Percentiles rank a stretch among this genome's conserved stretches.
These are phyloP conservation scores for Nothophoma quercina DNA, from an alignment of 2,329 filamentous ascomycete species.

Conservation along the genomic window DNA sequence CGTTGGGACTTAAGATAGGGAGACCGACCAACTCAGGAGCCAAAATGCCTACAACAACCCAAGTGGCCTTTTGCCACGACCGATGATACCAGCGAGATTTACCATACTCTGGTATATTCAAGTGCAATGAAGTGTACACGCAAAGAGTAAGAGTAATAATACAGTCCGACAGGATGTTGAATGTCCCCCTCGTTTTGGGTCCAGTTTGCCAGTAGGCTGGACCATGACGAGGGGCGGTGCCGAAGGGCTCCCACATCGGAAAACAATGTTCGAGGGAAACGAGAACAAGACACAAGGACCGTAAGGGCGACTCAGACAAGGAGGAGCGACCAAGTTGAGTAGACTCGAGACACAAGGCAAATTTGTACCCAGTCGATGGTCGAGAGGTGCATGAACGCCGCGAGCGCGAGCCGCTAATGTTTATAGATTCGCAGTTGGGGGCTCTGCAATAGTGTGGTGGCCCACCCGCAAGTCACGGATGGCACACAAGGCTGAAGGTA, in stretches of 20 bases:
- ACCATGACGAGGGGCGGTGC: not conserved
- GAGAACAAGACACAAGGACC: too few species aligned
- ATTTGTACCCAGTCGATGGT: too few species aligned
- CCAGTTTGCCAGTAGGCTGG: not conserved
- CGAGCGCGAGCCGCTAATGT: too few species aligned
- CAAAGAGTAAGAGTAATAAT: not conserved
- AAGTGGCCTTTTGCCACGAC: not conserved
- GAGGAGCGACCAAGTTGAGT: too few species aligned
- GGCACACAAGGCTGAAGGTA: too few species aligned
- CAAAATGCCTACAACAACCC: not conserved
- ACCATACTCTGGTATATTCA: not conserved
- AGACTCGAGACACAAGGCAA: too few species aligned
- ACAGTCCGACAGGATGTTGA: not conserved
- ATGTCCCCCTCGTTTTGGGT: not conserved
- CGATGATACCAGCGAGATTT: not conserved
- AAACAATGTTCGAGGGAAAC: too few species aligned
- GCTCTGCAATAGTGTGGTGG: too few species aligned
- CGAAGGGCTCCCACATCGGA: conserved; percentile 9
- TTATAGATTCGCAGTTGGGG: too few species aligned
- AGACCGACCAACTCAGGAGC: not conserved
- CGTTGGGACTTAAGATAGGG: not conserved
- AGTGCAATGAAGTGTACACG: not conserved
- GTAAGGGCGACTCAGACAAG: too few species aligned
- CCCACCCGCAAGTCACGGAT: too few species aligned
- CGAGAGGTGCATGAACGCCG: too few species aligned